Conservation (phyloP, 202 grass and related monocot species). For the Carex arenaria region DNA sequence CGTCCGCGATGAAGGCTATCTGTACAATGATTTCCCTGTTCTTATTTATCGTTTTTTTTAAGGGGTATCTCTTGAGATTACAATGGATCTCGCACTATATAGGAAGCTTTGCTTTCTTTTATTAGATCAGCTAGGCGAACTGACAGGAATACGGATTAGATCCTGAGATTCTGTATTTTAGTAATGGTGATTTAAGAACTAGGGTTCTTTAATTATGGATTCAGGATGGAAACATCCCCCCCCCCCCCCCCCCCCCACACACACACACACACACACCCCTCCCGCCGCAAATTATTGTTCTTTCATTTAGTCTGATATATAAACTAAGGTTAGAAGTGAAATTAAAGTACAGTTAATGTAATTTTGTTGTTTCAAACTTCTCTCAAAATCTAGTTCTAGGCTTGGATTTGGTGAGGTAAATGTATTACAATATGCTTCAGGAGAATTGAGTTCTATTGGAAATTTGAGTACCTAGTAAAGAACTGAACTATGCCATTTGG, state of each 20-base stretch:
- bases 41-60: neutral
- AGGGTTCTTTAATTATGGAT: neutral
- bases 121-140: neutral
- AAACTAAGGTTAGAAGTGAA: neutral
- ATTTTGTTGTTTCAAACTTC: neutral
- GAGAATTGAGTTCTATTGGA: neutral
- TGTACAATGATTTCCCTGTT: slow-evolving; percentile 28
- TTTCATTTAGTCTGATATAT: neutral
- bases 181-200: neutral
- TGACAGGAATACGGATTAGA: neutral
- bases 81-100: neutral
- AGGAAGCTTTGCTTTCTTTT: neutral
- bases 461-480: neutral
- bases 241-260: neutral
- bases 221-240: too few species aligned
- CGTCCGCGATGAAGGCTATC: slow-evolving; percentile 63
- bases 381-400: neutral
- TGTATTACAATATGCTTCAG: neutral
- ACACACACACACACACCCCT: too few species aligned
- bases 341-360: neutral
- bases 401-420: neutral
- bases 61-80: neutral
- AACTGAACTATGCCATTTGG: neutral
- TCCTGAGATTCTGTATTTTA: neutral
- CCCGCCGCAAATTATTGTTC: neutral